Percentiles rank a stretch among this genome's conserved stretches.
These are phyloP conservation scores for Sordariomycetes sp. DNA, from an alignment of 2,329 filamentous ascomycete species.

Conservation along the genomic window DNA sequence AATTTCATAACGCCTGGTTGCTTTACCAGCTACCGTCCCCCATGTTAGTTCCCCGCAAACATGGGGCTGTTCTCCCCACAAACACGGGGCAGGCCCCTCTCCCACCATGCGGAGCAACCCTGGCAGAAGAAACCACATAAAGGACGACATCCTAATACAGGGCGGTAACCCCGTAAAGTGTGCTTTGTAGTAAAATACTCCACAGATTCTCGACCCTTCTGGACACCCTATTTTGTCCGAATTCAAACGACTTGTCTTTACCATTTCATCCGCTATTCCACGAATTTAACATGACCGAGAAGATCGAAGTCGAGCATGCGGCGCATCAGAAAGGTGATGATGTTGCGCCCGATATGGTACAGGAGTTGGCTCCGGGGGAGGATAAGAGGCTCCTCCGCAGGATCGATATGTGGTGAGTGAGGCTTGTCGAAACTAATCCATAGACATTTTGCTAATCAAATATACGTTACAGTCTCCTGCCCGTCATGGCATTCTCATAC, in stretches of 20 bases:
- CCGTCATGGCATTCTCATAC: conserved; percentile 36
- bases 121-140: no score
- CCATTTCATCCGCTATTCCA: not conserved
- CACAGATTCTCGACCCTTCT: not conserved
- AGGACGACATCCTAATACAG: no score
- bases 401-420: conserved; percentile 43
- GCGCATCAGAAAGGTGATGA: not conserved
- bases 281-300: not conserved
- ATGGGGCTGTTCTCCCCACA: no score
- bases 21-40: no score
- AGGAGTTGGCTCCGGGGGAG: conserved; percentile 11
- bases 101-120: no score
- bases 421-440: not conserved
- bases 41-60: no score
- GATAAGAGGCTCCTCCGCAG: conserved; percentile 40
- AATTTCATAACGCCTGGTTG: no score
- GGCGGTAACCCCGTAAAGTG: no score
- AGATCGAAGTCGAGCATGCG: not conserved
- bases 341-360: not conserved
- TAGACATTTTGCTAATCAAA: not conserved
- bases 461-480: conserved; percentile 27
- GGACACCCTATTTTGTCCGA: not conserved
- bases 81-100: no score
- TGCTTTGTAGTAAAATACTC: not conserved
- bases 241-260: not conserved